phyloP scores from a whole-genome alignment of 2,329 filamentous ascomycete species.

The Neurospora sp. region DNA sequence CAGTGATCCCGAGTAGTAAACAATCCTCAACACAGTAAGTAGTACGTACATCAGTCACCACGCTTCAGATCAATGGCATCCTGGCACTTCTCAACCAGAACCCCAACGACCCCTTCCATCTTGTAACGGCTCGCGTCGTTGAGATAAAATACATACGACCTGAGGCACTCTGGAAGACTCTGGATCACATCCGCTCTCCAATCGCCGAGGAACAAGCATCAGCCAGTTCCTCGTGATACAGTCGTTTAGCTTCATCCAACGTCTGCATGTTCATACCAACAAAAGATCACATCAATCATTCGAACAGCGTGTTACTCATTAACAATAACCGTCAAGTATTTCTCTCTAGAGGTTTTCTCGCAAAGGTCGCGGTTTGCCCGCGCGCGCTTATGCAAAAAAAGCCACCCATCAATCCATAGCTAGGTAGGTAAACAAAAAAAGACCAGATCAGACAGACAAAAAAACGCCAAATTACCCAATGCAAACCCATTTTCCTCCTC shows the following conservation, averaged over 20 bases:
- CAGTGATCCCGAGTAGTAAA: neutral
- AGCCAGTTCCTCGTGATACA: too few species aligned
- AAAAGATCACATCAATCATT: slow-evolving; percentile 6
- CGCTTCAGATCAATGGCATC: neutral
- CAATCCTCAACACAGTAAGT: neutral
- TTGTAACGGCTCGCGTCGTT: neutral
- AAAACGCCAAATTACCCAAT: neutral
- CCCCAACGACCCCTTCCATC: neutral
- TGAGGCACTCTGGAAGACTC: neutral
- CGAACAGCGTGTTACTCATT: neutral
- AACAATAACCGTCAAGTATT: slow-evolving; percentile 1
- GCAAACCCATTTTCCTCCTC: neutral
- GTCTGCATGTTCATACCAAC: too few species aligned
- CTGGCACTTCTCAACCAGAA: neutral
- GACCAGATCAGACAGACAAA: neutral
- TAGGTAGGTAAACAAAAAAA: neutral
- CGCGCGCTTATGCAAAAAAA: neutral
- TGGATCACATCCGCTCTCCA: neutral
- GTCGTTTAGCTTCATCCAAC: too few species aligned
- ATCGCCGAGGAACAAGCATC: too few species aligned
- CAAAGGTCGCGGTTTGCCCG: neutral
- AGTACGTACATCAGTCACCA: too few species aligned
- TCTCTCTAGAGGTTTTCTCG: neutral
- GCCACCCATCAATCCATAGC: neutral
- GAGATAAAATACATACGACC: neutral